Evolutionary conservation across 345 rosid genomes (phyloP).

Genomic region (Dovyalis caffra): DNA sequence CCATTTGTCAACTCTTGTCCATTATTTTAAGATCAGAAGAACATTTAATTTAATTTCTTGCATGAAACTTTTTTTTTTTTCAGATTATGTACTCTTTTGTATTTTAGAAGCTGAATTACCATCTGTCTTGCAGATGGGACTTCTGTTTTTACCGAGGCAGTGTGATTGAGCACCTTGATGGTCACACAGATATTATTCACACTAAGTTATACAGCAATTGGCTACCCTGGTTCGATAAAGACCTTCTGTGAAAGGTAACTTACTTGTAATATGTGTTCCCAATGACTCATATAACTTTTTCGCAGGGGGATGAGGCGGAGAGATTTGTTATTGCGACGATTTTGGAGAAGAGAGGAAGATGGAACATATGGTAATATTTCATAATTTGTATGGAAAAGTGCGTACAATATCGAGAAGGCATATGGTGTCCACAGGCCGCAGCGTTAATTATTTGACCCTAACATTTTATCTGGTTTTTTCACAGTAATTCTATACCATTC

Average conservation of each 20-base stretch:
- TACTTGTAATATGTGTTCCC: background rate
- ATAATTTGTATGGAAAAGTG: background rate
- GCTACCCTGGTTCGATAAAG: conserved; percentile 64
- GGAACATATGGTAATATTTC: conserved; percentile 77
- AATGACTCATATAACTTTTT: conserved; percentile 5
- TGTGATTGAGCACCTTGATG: conserved; percentile 88
- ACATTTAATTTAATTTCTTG: background rate
- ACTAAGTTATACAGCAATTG: conserved; percentile 63
- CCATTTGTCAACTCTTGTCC: background rate
- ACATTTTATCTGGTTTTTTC: conserved; percentile 21
- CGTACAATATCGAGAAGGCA: background rate
- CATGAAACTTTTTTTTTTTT: background rate
- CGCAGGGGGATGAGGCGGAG: conserved; percentile 76
- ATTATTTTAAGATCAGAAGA: background rate
- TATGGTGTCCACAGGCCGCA: background rate
- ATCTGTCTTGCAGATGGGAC: conserved; percentile 73
- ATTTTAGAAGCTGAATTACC: conserved; percentile 2
- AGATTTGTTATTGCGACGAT: conserved; percentile 73
- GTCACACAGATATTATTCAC: conserved; percentile 83
- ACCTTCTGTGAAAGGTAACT: background rate
- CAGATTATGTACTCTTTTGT: background rate
- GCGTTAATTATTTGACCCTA: background rate
- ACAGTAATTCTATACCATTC: conserved; percentile 91
- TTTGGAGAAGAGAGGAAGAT: conserved; percentile 97
- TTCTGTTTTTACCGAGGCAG: conserved; percentile 65